Conservation (phyloP, 2,329 filamentous ascomycete genomes). For the Colletotrichum sp. region DNA sequence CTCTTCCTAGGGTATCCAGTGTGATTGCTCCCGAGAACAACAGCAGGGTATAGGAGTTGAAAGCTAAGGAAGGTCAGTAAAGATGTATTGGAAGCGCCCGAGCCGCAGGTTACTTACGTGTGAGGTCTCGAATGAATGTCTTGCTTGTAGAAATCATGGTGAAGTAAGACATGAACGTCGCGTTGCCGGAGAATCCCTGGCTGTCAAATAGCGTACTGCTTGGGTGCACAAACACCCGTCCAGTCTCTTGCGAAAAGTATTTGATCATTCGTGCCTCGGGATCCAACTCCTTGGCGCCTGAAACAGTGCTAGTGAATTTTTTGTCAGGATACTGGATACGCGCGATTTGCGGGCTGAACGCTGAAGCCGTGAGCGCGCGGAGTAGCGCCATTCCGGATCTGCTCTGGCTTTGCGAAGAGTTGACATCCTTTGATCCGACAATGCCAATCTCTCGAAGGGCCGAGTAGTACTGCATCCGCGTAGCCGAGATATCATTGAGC, state of each 20-base stretch:
- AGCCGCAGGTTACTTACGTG: conserved; percentile 64
- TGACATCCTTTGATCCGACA: conserved; percentile 47
- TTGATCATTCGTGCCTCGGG: conserved; percentile 92
- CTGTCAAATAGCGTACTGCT: conserved; percentile 85
- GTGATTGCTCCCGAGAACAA: conserved; percentile 86
- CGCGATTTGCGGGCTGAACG: conserved; percentile 85
- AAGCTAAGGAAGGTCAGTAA: conserved; percentile 54
- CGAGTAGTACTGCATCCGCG: conserved; percentile 82
- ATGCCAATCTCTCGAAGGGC: conserved; percentile 88
- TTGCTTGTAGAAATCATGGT: conserved; percentile 91
- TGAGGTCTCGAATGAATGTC: conserved; percentile 89
- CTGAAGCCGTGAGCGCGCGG: conserved; percentile 73
- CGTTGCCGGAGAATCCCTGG: conserved; percentile 77
- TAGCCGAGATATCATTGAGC: conserved; percentile 86
- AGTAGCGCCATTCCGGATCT: conserved; percentile 52
- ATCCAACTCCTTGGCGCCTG: conserved; percentile 90
- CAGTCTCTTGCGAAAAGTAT: conserved; percentile 87
- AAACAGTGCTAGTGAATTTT: conserved; percentile 87
- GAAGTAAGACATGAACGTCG: conserved; percentile 87
- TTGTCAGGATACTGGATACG: conserved; percentile 94
- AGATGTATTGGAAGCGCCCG: background rate
- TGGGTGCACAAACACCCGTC: conserved; percentile 91
- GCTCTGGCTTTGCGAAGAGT: conserved; percentile 32
- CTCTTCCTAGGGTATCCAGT: conserved; percentile 86
- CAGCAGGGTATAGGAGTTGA: conserved; percentile 87